Evolutionary conservation across 1,284 basidiomycete species (phyloP), one percentile per base, ranked within the genome.

Genomic region (Xerocomus nothofagi): DNA sequence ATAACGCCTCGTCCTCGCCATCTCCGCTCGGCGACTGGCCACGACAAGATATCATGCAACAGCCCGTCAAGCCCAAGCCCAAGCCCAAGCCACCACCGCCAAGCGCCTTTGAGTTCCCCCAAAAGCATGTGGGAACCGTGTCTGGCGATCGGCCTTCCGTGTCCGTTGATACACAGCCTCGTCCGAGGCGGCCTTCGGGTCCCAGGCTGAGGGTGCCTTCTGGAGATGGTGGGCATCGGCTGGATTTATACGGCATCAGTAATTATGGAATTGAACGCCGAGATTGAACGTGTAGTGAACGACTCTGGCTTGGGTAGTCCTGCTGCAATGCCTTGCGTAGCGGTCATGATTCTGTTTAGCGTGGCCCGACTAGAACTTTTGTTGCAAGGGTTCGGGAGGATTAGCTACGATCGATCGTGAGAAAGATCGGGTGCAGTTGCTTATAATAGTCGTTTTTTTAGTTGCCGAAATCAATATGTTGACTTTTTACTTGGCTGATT

Each of bases 1-100:
- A 46, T 52, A 18, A 2, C 15, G 50, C 53, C 8, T 53, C 56
- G 3, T 53, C 71, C 14, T 71, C 72, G 7, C 75, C 78, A n/a
- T 67, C 74, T 12, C 79, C 78, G 5, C 65, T 84, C 1, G 78
- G 79, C 18, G 61, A 77, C 39, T 85, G 82, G 83, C 82, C 82
- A 17, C 75, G 78, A 24, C 56, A 61, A 14, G 74, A 81, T 53
- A 67, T 74, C 39, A 71, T 77, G 58, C 66, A 71, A 24, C 69
- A 61, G 32, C 72, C 76, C 26, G 51, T 56, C 49, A 66, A 60
- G 20, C 34, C 23, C 46, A 50, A 38, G 26, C 46, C 53, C 34
- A 71, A 68, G 49, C 62, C 65, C 52, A 68, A 65, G 56, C 6
- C 47, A 24, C 56, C 59, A 14, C 57, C 66, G 33, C 62, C 62